Base-by-base conservation (phyloP, 192 early-diverging fungal genomes). In the Borealophlyctis nickersoniae region DNA sequence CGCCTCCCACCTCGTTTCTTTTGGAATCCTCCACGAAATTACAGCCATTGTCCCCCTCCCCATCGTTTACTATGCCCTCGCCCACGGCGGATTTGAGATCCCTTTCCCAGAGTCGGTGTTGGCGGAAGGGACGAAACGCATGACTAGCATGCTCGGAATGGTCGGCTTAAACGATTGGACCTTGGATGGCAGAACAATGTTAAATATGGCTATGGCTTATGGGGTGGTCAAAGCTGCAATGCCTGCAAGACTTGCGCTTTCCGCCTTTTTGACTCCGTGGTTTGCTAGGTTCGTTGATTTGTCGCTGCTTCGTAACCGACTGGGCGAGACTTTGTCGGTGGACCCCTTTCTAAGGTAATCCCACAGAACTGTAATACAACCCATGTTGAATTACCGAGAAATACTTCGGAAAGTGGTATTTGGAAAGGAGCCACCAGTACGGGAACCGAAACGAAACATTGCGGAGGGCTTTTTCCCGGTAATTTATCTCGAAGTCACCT, bases 1-100 rank as follows among this genome's bases (percentile, higher is more conserved):
- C 3, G 77, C 59, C 13, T 71, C 81, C 4, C 72, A 79, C 53
- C 64, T 82, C 22, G 69, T 69, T 26, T 64, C 91, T 0, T 96
- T 96, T 71, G 79, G 83, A 4, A 61, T 94, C 16, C 79, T 96
- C 26, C 94, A 96, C 70, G 92, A 96, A 74, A 54, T 93, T 2
- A 96, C 94, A 1, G 94, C 92, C 1, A 73, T 96, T 26, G 73
- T 87, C 0, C 94, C 92, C 5, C 70, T 96, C 27, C 86, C 85
- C 0, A 60, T 87, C 11, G 63, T 93, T 22, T 96, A 92, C 71
- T 88, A 81, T 59, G 54, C 72, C 11, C 77, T 94, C 22, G 62
- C 69, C 26, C 62, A 71, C 56, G 80, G 76, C 19, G 80, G 80
- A 4, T 27, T 87, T 3, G 61, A 75, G n/a, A 77, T 88, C 4